phyloP scores from a whole-genome alignment of 1,284 basidiomycete genomes.

The Ceratobasidium sp. region DNA sequence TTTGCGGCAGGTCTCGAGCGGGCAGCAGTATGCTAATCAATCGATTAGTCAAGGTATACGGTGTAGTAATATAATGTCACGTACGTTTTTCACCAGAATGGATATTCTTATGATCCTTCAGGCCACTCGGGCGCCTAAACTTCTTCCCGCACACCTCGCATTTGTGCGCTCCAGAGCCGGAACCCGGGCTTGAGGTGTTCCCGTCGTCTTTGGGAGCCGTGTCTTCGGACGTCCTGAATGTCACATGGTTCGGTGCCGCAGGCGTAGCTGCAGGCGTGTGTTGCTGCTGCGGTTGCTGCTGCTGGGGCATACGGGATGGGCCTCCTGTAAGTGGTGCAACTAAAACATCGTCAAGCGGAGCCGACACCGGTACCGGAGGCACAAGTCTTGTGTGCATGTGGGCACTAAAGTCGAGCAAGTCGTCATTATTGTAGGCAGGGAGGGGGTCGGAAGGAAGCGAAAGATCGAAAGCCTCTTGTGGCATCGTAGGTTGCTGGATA shows the following conservation, averaged over 20 bases:
- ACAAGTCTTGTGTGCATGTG: slow-evolving; percentile 14
- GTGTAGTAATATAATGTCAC: neutral
- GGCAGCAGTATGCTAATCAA: slow-evolving; percentile 35
- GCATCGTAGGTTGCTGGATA: neutral
- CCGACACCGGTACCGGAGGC: slow-evolving; percentile 1
- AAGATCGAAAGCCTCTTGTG: slow-evolving; percentile 1
- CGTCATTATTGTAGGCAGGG: slow-evolving; percentile 2
- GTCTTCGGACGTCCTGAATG: neutral
- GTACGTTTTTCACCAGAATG: slow-evolving; percentile 42
- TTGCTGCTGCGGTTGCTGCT: neutral
- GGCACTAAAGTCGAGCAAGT: neutral
- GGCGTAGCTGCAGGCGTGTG: slow-evolving; percentile 11
- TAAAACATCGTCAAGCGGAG: slow-evolving; percentile 4
- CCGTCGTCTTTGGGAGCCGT: slow-evolving; percentile 3
- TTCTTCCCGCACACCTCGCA: slow-evolving; percentile 39
- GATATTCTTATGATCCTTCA: slow-evolving; percentile 42
- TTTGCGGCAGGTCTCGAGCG: slow-evolving; percentile 39
- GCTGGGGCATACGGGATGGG: neutral
- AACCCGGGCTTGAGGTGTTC: neutral
- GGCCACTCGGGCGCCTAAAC: slow-evolving; percentile 34
- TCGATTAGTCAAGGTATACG: neutral
- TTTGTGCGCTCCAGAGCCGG: slow-evolving; percentile 32
- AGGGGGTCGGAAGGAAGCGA: neutral
- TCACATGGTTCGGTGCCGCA: neutral
- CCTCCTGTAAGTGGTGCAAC: neutral